Evolutionary conservation across 192 early-diverging fungal species (phyloP).

Genomic region (Backusella liffmaniae): DNA sequence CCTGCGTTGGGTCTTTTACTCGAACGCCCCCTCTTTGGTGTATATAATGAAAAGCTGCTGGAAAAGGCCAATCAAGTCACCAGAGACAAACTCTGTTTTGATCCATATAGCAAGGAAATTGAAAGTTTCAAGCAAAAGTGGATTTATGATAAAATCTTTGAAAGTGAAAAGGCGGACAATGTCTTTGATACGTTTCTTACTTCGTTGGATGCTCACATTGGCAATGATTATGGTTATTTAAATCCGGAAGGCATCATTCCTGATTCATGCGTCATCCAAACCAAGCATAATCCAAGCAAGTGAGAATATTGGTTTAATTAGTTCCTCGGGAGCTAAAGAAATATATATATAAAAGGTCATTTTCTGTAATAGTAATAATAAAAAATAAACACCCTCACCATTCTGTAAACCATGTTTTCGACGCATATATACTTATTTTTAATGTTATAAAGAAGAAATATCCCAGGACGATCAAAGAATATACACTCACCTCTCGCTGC

Average conservation of each 20-base stretch:
- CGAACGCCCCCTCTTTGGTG: constrained; percentile 70
- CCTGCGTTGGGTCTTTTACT: constrained; percentile 88
- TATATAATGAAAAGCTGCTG: constrained; percentile 57
- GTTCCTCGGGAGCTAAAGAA: no score
- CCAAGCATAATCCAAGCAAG: not conserved
- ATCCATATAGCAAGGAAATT: constrained; percentile 62
- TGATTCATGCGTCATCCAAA: constrained; percentile 34
- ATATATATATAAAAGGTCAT: no score
- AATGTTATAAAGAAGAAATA: no score
- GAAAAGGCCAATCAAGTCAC: constrained; percentile 20
- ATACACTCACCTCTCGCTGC: no score
- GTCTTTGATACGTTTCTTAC: constrained; percentile 66
- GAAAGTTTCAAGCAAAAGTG: constrained; percentile 84
- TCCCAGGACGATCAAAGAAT: no score
- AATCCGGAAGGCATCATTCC: constrained; percentile 58
- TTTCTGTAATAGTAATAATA: no score
- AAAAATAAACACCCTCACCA: no score
- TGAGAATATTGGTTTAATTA: not conserved
- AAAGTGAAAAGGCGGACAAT: constrained; percentile 65
- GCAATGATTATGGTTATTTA: constrained; percentile 60
- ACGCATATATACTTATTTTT: no score
- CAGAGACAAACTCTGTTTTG: constrained; percentile 53
- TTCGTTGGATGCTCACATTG: constrained; percentile 54
- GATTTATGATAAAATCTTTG: constrained; percentile 80
- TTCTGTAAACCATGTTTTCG: no score